Evolutionary conservation across 306 rosid species (phyloP).

Genomic region (Sesbania bispinosa): DNA sequence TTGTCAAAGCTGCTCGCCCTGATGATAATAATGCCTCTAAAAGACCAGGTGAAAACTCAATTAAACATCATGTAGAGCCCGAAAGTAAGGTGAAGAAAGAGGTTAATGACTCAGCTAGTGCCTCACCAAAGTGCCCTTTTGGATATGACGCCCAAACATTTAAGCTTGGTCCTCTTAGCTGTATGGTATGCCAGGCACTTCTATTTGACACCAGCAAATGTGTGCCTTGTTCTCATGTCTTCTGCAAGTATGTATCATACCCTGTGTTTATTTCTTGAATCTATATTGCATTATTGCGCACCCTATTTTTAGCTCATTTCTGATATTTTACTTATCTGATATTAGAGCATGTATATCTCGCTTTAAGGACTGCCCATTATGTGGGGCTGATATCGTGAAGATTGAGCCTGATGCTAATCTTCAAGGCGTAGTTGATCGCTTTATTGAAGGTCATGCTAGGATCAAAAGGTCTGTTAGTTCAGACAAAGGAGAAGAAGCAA

Average conservation of each 20-base stretch:
- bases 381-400: constrained; percentile 90
- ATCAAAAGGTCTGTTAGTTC: constrained; percentile 67
- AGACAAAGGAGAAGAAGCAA: constrained; percentile 47
- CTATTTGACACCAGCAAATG: constrained; percentile 59
- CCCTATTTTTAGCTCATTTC: constrained; percentile 4
- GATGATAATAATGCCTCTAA: constrained; percentile 52
- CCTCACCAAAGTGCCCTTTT: constrained; percentile 71
- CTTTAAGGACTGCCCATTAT: constrained; percentile 84
- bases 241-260: constrained; percentile 61
- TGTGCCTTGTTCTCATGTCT: constrained; percentile 76
- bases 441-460: constrained; percentile 98
- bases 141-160: constrained; percentile 82
- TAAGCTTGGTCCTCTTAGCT: constrained; percentile 95
- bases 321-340: constrained; percentile 9
- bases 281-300: not conserved
- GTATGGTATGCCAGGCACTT: constrained; percentile 66
- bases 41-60: constrained; percentile 36
- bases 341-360: constrained; percentile 75
- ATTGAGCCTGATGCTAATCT: constrained; percentile 69
- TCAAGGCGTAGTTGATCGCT: constrained; percentile 80
- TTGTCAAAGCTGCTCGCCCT: constrained; percentile 82
- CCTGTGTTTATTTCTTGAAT: not conserved
- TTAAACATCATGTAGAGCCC: constrained; percentile 40
- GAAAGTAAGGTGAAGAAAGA: constrained; percentile 47
- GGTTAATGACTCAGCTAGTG: constrained; percentile 23